Evolutionary conservation across 1,284 basidiomycete genomes (phyloP), one percentile per base, ranked within the genome.

Genomic region (Ceratobasidium sp.): DNA sequence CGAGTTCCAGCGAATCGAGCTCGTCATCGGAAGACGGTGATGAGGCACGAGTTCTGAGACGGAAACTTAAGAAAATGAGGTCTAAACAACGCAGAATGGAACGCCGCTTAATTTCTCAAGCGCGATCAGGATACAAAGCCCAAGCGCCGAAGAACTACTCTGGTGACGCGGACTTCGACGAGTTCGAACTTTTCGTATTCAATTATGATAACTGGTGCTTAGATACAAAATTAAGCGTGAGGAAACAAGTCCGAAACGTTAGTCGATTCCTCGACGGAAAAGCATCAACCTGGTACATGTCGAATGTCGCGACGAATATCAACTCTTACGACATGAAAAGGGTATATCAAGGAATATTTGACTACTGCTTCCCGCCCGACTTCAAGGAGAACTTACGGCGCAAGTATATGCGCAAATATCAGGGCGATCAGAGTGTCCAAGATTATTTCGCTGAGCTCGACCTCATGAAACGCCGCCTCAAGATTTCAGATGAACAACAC

Each of bases 341-440:
- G 8, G 45, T 63, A 33, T 64, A 63, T 15, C 29, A 62, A 44
- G 54, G 29, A 45, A 47, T 87, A 2, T 87, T 84, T 74, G 81
- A 86, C 75, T 84, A 84, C 74, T 86, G 85, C 64, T 87, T 87
- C 80, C 85, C 84, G 0, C 72, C 82, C 0, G 79, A 85, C 44
- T 87, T 82, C 75, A 77, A 82, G 1, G 51, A 78, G 1, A 73
- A 80, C 36, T 76, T 79, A 73, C 67, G 77, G 0, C 65, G 76
- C 7, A 66, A 78, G 47, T 76, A 81, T 8, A 24, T 56, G 0
- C 50, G 62, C 0, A 64, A 59, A n/a, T 1, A 31, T 0, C 82
- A 83, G 62, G 53, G 76, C 0, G 60, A 62, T 1, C 71, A 74
- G 3, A 69, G 24, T 0, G 79, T 82, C 0, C 73, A 73, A 0